Base-by-base conservation (phyloP, 2,329 filamentous ascomycete species). In the Colletotrichum abscissum region DNA sequence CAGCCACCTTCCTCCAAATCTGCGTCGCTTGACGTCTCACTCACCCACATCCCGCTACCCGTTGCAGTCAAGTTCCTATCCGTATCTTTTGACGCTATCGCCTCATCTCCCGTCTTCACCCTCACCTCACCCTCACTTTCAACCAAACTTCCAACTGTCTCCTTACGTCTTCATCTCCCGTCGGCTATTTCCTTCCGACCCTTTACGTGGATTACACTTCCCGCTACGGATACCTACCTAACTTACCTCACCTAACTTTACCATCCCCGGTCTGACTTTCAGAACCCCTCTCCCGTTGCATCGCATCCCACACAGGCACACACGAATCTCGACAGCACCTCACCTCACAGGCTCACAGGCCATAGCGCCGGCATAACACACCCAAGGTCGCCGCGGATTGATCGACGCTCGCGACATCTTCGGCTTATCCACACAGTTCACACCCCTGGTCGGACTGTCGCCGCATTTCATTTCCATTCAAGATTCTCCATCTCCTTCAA, bases 391-490 rank as follows among this genome's bases (percentile, higher is more conserved):
- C 19, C 28, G 56, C 30, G 56, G 57, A 63, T 38, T 63, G 69
- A 67, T 72, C 64, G 49, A 63, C 64, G 26, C 16, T 33, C 52
- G 54, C 59, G 54, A 63, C 66, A 30, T 59, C 59, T 69, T 54
- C 42, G 66, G 33, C 54, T 64, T 33, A 30, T 64, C 49, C 26
- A 55, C 42, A 24, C 28, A 38, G 11, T 64, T 35, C 22, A 46
- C 42, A 30, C 38, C 54, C 24, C 62, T 66, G 42, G 46, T 52
- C 63, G 14, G 22, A 55, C 46, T 14, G 14, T 30, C 22, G 49
- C 59, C 59, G 16, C 24, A 55, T 52, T 26, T 42, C 38, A 57
- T 35, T 57, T 56, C 49, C 30, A 38, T 30, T 26, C 26, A 16
- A 26, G 16, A 16, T 42, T 26, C 30, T 14, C 52, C 33, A 22